A percentile compares a stretch with the other conserved stretches of the same genome.
Evolutionary conservation across 2,329 filamentous ascomycete species (phyloP).

Genomic region (Botrytis fabae): DNA sequence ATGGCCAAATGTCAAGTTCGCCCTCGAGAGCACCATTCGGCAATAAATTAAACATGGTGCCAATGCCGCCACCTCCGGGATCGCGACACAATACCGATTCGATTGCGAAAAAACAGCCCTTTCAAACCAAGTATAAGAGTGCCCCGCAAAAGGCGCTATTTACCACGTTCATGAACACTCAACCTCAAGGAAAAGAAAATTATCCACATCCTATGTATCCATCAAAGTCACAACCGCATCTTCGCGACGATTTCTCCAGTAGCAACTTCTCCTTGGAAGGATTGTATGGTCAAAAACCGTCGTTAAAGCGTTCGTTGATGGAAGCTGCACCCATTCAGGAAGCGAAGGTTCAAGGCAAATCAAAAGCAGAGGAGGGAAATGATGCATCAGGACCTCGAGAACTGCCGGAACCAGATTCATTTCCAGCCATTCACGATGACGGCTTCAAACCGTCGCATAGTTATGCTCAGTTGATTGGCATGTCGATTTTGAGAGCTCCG

Average conservation of each 20-base stretch:
- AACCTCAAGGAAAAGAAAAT: slow-evolving; percentile 56
- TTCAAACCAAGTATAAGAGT: slow-evolving; percentile 58
- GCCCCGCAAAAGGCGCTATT: slow-evolving; percentile 52
- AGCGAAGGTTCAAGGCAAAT: slow-evolving; percentile 67
- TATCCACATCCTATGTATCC: slow-evolving; percentile 47
- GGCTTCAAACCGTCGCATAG: slow-evolving; percentile 87
- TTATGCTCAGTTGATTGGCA: slow-evolving; percentile 92
- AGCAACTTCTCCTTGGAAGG: slow-evolving; percentile 53
- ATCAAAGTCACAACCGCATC: slow-evolving; percentile 48
- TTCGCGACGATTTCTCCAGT: slow-evolving; percentile 28
- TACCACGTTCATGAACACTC: slow-evolving; percentile 44
- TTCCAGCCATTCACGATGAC: slow-evolving; percentile 79
- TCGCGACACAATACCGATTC: slow-evolving; percentile 62
- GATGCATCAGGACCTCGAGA: slow-evolving; percentile 39
- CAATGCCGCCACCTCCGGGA: slow-evolving; percentile 64
- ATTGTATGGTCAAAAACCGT: slow-evolving; percentile 52
- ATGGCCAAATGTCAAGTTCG: slow-evolving; percentile 55
- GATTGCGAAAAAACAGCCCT: slow-evolving; percentile 63
- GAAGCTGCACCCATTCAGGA: slow-evolving; percentile 75
- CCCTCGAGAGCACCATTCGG: slow-evolving; percentile 61
- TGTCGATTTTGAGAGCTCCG: slow-evolving; percentile 89
- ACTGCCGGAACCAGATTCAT: slow-evolving; percentile 52
- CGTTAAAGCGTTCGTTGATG: slow-evolving; percentile 63
- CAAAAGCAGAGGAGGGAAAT: slow-evolving; percentile 56
- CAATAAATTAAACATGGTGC: slow-evolving; percentile 65